phyloP scores from a whole-genome alignment of 164 flowering plant genomes.

The Amborella trichopoda region DNA sequence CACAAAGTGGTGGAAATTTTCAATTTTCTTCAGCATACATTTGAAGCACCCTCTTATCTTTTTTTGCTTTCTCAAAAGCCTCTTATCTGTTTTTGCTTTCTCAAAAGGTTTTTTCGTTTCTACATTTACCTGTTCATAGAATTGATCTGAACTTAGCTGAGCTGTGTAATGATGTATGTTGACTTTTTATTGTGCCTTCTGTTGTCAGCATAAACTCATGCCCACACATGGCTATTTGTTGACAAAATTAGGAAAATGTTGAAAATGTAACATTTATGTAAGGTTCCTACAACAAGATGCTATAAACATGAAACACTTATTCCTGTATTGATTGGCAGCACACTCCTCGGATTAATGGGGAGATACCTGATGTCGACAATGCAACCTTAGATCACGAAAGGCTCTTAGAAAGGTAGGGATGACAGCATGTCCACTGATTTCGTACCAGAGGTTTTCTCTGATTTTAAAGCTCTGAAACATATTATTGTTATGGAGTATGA shows the following conservation, averaged over 20 bases:
- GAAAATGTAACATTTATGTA: too few relatives aligned
- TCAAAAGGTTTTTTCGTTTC: too few relatives aligned
- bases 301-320: background rate
- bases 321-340: constrained; percentile 41
- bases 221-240: background rate
- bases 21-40: too few relatives aligned
- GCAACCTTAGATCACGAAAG: constrained; percentile 76
- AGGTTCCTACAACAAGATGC: background rate
- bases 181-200: background rate
- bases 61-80: too few relatives aligned
- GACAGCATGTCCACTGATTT: too few relatives aligned
- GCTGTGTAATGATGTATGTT: background rate
- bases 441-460: too few relatives aligned
- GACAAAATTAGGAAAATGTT: background rate
- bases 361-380: constrained; percentile 71
- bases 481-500: too few relatives aligned
- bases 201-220: background rate
- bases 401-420: constrained; percentile 52
- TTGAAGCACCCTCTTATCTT: too few relatives aligned
- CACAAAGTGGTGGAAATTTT: too few relatives aligned
- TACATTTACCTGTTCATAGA: background rate
- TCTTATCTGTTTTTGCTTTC: too few relatives aligned
- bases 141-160: background rate
- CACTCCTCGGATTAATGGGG: constrained; percentile 71
- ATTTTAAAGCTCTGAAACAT: too few relatives aligned